Percentiles rank a stretch among this genome's conserved stretches.
phyloP scores from a whole-genome alignment of 805 yeast species.

The Wickerhamiella bombiphila region DNA sequence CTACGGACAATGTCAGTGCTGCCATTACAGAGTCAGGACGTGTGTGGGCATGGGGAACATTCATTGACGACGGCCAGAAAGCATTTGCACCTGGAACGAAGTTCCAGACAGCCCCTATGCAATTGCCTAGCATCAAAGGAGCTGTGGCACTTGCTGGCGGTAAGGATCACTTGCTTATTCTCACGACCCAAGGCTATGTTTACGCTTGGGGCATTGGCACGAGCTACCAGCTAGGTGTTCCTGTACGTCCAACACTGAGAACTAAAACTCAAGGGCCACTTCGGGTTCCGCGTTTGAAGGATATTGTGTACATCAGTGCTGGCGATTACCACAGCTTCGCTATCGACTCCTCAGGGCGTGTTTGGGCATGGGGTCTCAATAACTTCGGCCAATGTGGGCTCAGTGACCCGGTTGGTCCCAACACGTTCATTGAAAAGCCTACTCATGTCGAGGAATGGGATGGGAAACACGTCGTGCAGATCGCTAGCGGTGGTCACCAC shows the following conservation, averaged over 20 bases:
- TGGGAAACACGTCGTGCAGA: conserved; percentile 36
- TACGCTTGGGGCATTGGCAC: conserved; percentile 98
- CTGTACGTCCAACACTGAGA: conserved; percentile 29
- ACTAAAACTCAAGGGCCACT: conserved; percentile 44
- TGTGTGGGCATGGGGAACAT: conserved; percentile 96
- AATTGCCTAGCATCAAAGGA: conserved; percentile 44
- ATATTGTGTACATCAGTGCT: conserved; percentile 66
- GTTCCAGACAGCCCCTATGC: conserved; percentile 54
- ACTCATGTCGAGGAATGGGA: conserved; percentile 53
- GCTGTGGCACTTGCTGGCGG: conserved; percentile 81
- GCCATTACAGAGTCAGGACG: conserved; percentile 68
- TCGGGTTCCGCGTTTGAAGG: conserved; percentile 65
- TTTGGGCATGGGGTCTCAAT: conserved; percentile 87
- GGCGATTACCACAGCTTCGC: conserved; percentile 98
- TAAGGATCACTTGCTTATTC: conserved; percentile 77
- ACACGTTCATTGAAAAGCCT: conserved; percentile 66
- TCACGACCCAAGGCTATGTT: conserved; percentile 73
- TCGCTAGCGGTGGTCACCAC: conserved; percentile 94
- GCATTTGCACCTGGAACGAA: conserved; percentile 58
- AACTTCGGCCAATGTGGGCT: conserved; percentile 95
- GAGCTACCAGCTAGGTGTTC: conserved; percentile 81
- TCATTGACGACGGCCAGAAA: conserved; percentile 68
- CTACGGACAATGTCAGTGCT: conserved; percentile 84
- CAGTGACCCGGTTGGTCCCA: conserved; percentile 37
- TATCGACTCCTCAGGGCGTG: conserved; percentile 51